A percentile compares a stretch with the other conserved stretches of the same genome.
Evolutionary conservation across 2,329 filamentous ascomycete species (phyloP).

Genomic region (Cytospora piceae): DNA sequence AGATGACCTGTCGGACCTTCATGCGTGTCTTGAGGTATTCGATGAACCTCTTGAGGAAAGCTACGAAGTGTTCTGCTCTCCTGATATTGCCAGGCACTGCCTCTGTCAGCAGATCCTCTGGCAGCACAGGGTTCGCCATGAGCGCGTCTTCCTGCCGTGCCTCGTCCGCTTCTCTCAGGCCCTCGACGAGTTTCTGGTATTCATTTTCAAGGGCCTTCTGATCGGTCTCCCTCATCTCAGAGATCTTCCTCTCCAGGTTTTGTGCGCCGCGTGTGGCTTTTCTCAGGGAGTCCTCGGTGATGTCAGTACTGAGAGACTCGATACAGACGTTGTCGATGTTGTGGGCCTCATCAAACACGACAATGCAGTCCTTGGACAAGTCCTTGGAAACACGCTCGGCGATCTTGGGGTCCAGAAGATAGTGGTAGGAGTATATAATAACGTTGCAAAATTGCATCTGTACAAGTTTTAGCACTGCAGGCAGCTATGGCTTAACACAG

Average conservation of each 20-base stretch:
- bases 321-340: constrained; percentile 99
- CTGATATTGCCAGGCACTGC: constrained; percentile 96
- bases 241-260: constrained; percentile 88
- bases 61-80: constrained; percentile 91
- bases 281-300: constrained; percentile 91
- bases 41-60: constrained; percentile 94
- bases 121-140: constrained; percentile 93
- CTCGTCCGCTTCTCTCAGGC: constrained; percentile 84
- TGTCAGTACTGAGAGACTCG: constrained; percentile 92
- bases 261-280: constrained; percentile 89
- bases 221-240: constrained; percentile 94
- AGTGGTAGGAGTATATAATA: constrained; percentile 99
- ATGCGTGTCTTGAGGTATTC: constrained; percentile 98
- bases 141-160: constrained; percentile 92
- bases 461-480: constrained; percentile 27
- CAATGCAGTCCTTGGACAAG: constrained; percentile 95
- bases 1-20: constrained; percentile 97
- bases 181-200: constrained; percentile 93
- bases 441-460: constrained; percentile 99
- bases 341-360: constrained; percentile 98
- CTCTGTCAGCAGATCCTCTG: constrained; percentile 92
- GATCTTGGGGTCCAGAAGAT: constrained; percentile 96
- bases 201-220: constrained; percentile 93
- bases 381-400: constrained; percentile 94
- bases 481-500: background rate